Evolutionary conservation across 305 asterid genomes (phyloP).

Genomic region (Salvia sclarea): DNA sequence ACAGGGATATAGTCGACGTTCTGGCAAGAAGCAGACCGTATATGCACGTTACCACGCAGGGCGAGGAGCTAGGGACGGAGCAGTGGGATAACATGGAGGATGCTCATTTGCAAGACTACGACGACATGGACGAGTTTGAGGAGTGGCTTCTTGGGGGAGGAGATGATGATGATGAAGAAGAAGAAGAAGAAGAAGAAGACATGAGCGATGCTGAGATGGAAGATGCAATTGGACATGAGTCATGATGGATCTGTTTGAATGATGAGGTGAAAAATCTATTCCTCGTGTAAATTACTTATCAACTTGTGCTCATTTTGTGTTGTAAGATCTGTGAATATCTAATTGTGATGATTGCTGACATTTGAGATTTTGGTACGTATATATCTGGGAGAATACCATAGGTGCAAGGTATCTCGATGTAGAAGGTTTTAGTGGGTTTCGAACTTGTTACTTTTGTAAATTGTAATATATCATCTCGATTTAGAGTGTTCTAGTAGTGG

Average conservation of each 20-base stretch:
- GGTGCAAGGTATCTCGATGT: background rate
- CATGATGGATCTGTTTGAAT: slow-evolving; percentile 39
- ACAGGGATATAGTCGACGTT: slow-evolving; percentile 59
- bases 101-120: slow-evolving; percentile 57
- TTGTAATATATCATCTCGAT: too few relatives aligned
- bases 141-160: slow-evolving; percentile 78
- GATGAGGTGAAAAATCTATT: slow-evolving; percentile 17
- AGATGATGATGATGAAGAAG: slow-evolving; percentile 30
- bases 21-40: slow-evolving; percentile 65
- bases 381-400: too few relatives aligned
- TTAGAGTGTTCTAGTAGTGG: too few relatives aligned
- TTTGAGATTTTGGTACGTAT: slow-evolving; percentile 1
- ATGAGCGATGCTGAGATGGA: slow-evolving; percentile 70
- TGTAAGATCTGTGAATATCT: slow-evolving; percentile 6
- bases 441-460: background rate
- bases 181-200: slow-evolving; percentile 11
- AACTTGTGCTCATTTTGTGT: slow-evolving; percentile 8
- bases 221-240: slow-evolving; percentile 49
- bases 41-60: slow-evolving; percentile 57
- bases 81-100: slow-evolving; percentile 64
- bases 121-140: slow-evolving; percentile 79
- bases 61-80: slow-evolving; percentile 77
- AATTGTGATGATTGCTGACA: background rate
- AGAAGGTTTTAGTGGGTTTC: background rate
- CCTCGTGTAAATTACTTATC: background rate